phyloP scores from a whole-genome alignment of 352 stramenopile genomes.

The Globisporangium emineosum region DNA sequence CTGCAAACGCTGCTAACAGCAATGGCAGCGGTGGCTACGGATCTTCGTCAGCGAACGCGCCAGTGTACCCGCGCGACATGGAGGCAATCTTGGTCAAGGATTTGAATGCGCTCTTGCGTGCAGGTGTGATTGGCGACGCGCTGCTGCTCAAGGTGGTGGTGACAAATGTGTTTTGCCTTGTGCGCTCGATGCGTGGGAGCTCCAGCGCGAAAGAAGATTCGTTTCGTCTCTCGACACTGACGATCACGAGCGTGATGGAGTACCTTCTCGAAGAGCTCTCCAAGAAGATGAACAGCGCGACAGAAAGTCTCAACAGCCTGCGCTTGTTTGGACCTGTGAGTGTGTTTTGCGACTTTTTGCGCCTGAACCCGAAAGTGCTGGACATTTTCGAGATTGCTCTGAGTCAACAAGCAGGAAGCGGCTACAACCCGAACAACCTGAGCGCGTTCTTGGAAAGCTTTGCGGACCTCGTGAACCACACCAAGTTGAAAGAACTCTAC shows the following conservation, averaged over 20 bases:
- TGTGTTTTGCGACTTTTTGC: slow-evolving; percentile 70
- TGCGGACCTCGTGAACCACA: slow-evolving; percentile 56
- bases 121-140: slow-evolving; percentile 64
- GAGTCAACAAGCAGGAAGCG: slow-evolving; percentile 18
- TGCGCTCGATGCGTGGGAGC: slow-evolving; percentile 28
- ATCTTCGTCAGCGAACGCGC: slow-evolving; percentile 5
- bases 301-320: slow-evolving; percentile 19
- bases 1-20: neutral
- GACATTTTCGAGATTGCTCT: slow-evolving; percentile 34
- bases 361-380: slow-evolving; percentile 41
- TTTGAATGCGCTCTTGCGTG: slow-evolving; percentile 46
- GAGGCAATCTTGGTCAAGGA: slow-evolving; percentile 63
- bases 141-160: slow-evolving; percentile 76
- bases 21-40: slow-evolving; percentile 9
- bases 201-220: slow-evolving; percentile 38
- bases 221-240: slow-evolving; percentile 49
- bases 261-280: slow-evolving; percentile 39
- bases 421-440: slow-evolving; percentile 12
- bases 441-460: slow-evolving; percentile 46
- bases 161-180: slow-evolving; percentile 77
- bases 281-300: slow-evolving; percentile 23
- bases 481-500: slow-evolving; percentile 39
- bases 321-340: slow-evolving; percentile 53
- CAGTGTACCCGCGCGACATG: slow-evolving; percentile 64
- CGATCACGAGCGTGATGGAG: slow-evolving; percentile 43